Conservation (phyloP, 139 green algal genomes). For the Chlamydomonas incerta region DNA sequence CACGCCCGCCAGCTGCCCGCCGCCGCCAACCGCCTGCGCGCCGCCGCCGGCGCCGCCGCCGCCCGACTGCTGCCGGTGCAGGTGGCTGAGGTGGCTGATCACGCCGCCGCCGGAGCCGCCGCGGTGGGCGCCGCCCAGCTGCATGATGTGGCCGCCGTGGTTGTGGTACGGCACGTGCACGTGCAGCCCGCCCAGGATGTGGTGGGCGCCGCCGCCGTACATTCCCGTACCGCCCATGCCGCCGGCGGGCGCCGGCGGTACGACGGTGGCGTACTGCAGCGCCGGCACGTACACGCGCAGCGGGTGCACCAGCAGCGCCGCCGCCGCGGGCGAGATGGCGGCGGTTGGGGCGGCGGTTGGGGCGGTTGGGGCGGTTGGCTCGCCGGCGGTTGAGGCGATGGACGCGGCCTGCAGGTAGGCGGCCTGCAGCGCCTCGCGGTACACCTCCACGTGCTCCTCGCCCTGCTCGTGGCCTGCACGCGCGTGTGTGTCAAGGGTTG, state of each 20-base stretch:
- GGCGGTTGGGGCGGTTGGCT: neutral
- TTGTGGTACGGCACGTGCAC: neutral
- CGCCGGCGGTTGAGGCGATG: neutral
- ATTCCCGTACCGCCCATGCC: neutral
- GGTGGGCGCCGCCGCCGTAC: neutral
- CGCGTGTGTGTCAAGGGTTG: too few relatives aligned
- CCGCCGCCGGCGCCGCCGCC: neutral
- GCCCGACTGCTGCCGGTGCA: neutral
- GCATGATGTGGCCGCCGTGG: neutral
- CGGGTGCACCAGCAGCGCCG: neutral
- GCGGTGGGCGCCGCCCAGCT: neutral
- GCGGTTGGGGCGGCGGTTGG: neutral
- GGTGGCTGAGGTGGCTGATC: neutral
- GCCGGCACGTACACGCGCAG: slow-evolving; percentile 28
- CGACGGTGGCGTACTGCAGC: neutral
- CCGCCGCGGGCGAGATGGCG: neutral
- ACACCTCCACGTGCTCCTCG: slow-evolving; percentile 92
- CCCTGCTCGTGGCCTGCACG: slow-evolving; percentile 87
- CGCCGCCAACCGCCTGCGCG: neutral
- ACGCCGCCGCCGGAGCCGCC: neutral
- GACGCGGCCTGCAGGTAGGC: slow-evolving; percentile 5
- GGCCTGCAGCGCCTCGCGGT: slow-evolving; percentile 74
- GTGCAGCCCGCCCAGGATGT: neutral
- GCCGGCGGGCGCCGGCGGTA: neutral
- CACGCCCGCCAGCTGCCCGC: slow-evolving; percentile 60